Evolutionary conservation across 257 asterid species (phyloP), one percentile per base, ranked within the genome.

Genomic region (Solanum corneliomulleri): DNA sequence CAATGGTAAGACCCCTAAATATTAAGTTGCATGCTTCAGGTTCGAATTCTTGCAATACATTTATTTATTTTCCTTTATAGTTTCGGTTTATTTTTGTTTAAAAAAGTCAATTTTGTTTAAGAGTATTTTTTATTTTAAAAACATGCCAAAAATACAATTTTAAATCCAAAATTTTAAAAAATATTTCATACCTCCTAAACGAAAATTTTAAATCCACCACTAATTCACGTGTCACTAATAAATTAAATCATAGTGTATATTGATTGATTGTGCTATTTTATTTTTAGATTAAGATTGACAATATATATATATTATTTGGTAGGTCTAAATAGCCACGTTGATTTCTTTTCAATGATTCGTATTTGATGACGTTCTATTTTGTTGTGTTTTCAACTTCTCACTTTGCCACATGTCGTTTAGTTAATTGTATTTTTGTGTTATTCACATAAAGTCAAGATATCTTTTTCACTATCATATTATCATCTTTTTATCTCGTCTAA

Each of bases 241-340:
- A 27, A 80, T 47, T 10, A 42, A 56, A 66, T 47, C 62, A 35
- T 35, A 45, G 70, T 58, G 25, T 29, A 27, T 62, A 39, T 70
- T 64, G 62, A 39, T 70, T 64, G 62, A 80, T 9, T 41, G 66
- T 49, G 14, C 35, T 35, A 25, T 56, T 56, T 56, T 11, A 18
- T 31, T 72, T 29, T 37, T 82, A 39, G 58, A 56, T 80, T 80
- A 80, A 29, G 68, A 80, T 80, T 80, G 6, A 27, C 68, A 18
- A 16, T 9, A 47, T 29, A 27, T 29, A 27, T 27, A 5, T 25
- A 39, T 82, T 62, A 69, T 82, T 89, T 80, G 90, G 90, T 74
- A 16, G 88, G 93, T 90, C 90, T 25, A 88, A 86, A 72, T 15
- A 80, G 47, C 69, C 90, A 89, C 90, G 90, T 88, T 75, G 33